These are phyloP conservation scores for Peziza echinospora DNA, from an alignment of 495 filamentous ascomycete species.

Conservation along the genomic window DNA sequence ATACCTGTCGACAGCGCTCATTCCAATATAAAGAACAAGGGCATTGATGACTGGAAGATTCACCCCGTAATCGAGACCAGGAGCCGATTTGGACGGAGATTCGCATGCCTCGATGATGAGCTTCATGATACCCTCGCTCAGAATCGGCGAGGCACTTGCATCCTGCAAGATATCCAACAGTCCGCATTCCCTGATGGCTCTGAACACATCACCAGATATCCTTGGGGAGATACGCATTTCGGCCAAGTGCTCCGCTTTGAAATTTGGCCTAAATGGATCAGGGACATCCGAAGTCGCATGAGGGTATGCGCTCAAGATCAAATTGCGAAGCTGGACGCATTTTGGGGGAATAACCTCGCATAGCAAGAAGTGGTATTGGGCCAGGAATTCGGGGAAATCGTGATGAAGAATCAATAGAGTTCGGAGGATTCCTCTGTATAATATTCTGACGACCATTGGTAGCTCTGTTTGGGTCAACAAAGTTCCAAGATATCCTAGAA, in stretches of 20 bases:
- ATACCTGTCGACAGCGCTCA: conserved; percentile 33
- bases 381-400: conserved; percentile 83
- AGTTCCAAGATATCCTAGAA: conserved; percentile 48
- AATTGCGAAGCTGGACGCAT: conserved; percentile 71
- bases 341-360: conserved; percentile 69
- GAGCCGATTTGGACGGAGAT: neutral
- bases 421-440: conserved; percentile 67
- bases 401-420: conserved; percentile 71
- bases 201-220: conserved; percentile 35
- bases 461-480: conserved; percentile 61
- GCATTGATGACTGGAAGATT: conserved; percentile 56
- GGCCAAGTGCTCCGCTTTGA: conserved; percentile 63
- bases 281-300: conserved; percentile 51
- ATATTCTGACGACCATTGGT: conserved; percentile 51
- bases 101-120: neutral
- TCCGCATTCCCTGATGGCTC: conserved; percentile 9
- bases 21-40: conserved; percentile 61
- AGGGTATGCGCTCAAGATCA: conserved; percentile 69
- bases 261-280: conserved; percentile 56
- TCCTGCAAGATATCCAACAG: conserved; percentile 13
- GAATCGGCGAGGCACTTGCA: neutral
- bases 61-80: conserved; percentile 34
- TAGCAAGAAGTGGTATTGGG: conserved; percentile 64
- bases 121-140: conserved; percentile 5
- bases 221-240: conserved; percentile 47